These are phyloP conservation scores for Eleusine indica DNA, from an alignment of 176 grass and related monocot genomes.

Conservation along the genomic window DNA sequence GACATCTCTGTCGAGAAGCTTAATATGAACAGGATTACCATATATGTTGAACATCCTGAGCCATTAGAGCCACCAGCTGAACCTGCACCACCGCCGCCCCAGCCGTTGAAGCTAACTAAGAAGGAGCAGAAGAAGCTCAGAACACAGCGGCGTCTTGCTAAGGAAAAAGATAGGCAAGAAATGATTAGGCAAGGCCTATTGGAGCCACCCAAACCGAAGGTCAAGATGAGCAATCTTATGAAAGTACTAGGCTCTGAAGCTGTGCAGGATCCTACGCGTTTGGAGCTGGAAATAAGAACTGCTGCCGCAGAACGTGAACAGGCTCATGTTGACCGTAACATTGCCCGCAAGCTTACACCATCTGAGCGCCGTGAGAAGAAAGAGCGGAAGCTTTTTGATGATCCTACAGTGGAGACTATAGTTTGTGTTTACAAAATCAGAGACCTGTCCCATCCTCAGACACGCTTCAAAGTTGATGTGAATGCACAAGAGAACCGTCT, in stretches of 20 bases:
- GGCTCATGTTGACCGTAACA: conserved; percentile 92
- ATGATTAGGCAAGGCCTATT: conserved; percentile 98
- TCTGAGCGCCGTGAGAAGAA: conserved; percentile 88
- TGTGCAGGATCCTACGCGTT: conserved; percentile 87
- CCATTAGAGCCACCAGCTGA: conserved; percentile 92
- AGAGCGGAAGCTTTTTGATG: conserved; percentile 88
- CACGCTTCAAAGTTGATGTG: conserved; percentile 90
- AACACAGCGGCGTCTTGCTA: conserved; percentile 93
- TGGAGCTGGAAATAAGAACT: conserved; percentile 91
- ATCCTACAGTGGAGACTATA: conserved; percentile 71
- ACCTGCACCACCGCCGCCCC: conserved; percentile 77
- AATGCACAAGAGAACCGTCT: conserved; percentile 91
- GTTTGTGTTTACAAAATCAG: conserved; percentile 91
- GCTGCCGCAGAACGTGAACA: conserved; percentile 96
- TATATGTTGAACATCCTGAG: conserved; percentile 87
- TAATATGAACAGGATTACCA: conserved; percentile 87
- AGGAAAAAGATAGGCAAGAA: conserved; percentile 97
- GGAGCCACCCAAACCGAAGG: conserved; percentile 95
- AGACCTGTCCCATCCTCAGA: conserved; percentile 82
- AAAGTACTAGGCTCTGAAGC: conserved; percentile 90
- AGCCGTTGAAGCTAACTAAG: conserved; percentile 92
- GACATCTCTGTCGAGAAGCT: conserved; percentile 66
- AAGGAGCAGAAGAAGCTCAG: conserved; percentile 98
- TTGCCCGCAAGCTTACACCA: conserved; percentile 88
- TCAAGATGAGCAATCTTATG: conserved; percentile 99